Evolutionary conservation across 2,329 filamentous ascomycete species (phyloP).

Genomic region (Exutisphaerella laricina): DNA sequence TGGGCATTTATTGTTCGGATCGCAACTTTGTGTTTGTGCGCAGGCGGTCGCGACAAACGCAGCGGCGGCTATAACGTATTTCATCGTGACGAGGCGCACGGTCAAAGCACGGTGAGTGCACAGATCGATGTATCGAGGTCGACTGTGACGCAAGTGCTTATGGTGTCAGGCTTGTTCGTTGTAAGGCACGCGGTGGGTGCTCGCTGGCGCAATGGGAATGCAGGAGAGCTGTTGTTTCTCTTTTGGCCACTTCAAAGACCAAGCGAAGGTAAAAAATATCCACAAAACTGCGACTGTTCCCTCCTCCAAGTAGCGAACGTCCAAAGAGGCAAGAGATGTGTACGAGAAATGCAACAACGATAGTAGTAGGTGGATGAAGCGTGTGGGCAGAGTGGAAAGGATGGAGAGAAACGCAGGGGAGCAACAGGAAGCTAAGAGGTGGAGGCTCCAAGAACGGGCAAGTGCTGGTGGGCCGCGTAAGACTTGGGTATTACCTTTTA

Average conservation of each 20-base stretch:
- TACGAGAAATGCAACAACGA: neutral
- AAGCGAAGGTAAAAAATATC: conserved; percentile 1
- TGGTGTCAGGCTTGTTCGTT: neutral
- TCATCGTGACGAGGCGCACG: conserved; percentile 1
- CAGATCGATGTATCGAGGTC: neutral
- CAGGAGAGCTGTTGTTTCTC: neutral
- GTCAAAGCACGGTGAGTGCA: neutral
- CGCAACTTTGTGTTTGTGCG: conserved; percentile 28
- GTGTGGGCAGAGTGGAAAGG: neutral
- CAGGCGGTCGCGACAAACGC: conserved; percentile 28
- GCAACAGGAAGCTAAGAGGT: neutral
- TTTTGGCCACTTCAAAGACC: neutral
- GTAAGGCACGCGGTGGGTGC: neutral
- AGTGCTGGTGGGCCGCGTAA: conserved; percentile 1
- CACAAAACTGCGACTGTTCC: neutral
- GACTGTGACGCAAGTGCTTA: conserved; percentile 4
- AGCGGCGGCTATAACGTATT: conserved; percentile 20
- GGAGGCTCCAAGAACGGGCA: neutral
- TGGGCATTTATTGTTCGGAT: conserved; percentile 29
- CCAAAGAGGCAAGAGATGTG: neutral
- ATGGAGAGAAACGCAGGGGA: neutral
- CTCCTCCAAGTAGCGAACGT: neutral
- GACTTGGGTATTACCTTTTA: neutral
- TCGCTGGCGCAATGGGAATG: neutral
- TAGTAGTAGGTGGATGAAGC: neutral